Percentiles rank a stretch among this genome's conserved stretches.
Conservation (phyloP, 2,329 filamentous ascomycete species). For the Paramyrothecium roridum region DNA sequence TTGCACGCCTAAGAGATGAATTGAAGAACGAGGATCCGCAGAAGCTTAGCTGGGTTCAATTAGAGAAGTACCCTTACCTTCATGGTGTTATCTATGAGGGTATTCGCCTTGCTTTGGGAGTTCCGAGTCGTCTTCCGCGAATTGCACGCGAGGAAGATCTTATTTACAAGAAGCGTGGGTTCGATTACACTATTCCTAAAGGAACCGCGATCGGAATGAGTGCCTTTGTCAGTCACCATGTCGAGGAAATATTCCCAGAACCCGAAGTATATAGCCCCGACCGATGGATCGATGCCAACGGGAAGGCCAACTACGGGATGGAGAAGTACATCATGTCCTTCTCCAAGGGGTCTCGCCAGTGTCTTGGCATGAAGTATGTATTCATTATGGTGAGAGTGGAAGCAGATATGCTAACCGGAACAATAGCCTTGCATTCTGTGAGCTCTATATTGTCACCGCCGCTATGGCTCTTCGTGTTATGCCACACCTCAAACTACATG, state of each 20-base stretch:
- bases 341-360: conserved; percentile 14
- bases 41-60: conserved; percentile 21
- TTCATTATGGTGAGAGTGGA: too few relatives aligned
- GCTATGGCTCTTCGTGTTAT: too few relatives aligned
- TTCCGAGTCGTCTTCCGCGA: conserved; percentile 18
- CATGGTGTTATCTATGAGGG: conserved; percentile 33
- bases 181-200: conserved; percentile 17
- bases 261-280: conserved; percentile 30
- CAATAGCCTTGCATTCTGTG: too few relatives aligned
- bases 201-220: conserved; percentile 30
- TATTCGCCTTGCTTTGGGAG: conserved; percentile 28
- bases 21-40: conserved; percentile 20
- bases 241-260: conserved; percentile 24
- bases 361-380: conserved; percentile 16
- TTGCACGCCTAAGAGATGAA: conserved; percentile 24
- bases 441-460: too few relatives aligned
- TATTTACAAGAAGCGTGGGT: conserved; percentile 15
- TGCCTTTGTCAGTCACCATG: conserved; percentile 24
- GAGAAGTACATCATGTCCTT: conserved; percentile 14
- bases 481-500: too few relatives aligned
- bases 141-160: conserved; percentile 21
- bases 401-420: too few relatives aligned
- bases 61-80: conserved; percentile 34
- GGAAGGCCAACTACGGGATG: conserved; percentile 20
- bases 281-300: conserved; percentile 17